Conservation (phyloP, 2,329 filamentous ascomycete genomes). For the Cladophialophora chaetospira region DNA sequence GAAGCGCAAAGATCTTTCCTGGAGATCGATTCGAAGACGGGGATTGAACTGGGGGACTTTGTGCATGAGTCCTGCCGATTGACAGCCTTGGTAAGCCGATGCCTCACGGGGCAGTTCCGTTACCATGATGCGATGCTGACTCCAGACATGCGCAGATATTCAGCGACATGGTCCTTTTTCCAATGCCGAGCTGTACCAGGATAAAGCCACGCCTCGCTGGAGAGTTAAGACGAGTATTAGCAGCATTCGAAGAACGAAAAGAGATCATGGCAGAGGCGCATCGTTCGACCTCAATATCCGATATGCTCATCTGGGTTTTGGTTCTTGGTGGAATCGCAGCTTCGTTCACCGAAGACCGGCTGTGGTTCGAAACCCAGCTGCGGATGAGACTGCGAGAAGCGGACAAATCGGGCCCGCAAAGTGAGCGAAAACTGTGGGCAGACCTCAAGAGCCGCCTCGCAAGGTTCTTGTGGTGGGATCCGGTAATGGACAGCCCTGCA, state of each 20-base stretch:
- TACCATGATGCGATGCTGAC: background rate
- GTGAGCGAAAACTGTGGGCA: background rate
- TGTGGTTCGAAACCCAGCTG: background rate
- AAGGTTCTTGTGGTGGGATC: constrained; percentile 3
- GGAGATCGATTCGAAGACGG: background rate
- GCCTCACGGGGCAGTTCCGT: background rate
- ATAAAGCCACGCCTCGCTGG: background rate
- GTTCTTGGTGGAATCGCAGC: constrained; percentile 2
- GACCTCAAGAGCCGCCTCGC: background rate
- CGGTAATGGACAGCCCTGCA: background rate
- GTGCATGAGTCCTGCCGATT: background rate
- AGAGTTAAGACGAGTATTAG: background rate
- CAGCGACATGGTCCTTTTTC: constrained; percentile 2
- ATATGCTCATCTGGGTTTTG: background rate
- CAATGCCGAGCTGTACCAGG: constrained; percentile 4
- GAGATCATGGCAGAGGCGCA: background rate
- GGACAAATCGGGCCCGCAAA: too few species aligned
- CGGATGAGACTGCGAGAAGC: background rate
- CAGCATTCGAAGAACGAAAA: background rate
- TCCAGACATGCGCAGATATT: background rate
- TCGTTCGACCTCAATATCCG: background rate
- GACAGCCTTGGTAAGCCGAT: background rate
- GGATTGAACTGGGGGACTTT: background rate
- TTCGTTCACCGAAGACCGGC: background rate
- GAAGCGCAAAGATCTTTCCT: background rate